phyloP scores from a whole-genome alignment of 139 green algal genomes.

The Tetradesmus obliquus region DNA sequence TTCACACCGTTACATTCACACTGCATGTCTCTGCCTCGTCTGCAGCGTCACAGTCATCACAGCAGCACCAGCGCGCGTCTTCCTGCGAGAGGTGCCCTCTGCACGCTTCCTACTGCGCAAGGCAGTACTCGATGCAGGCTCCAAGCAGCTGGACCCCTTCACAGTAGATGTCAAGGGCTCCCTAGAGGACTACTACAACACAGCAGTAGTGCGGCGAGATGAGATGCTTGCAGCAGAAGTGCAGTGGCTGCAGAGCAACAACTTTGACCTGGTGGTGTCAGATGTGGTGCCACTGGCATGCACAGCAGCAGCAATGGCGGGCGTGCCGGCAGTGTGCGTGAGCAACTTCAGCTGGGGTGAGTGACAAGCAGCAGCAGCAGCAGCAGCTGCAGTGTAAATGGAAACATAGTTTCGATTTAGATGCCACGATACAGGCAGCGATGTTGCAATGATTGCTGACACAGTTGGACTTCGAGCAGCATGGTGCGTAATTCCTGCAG shows the following conservation, averaged over 20 bases:
- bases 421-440: no score
- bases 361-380: background rate
- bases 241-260: slow-evolving; percentile 60
- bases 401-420: background rate
- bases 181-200: slow-evolving; percentile 60
- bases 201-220: slow-evolving; percentile 45
- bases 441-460: background rate
- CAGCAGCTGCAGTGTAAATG: background rate
- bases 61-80: slow-evolving; percentile 27
- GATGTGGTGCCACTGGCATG: slow-evolving; percentile 78
- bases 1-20: no score
- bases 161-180: slow-evolving; percentile 70
- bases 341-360: slow-evolving; percentile 80
- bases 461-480: background rate
- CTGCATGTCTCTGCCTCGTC: background rate
- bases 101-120: slow-evolving; percentile 50
- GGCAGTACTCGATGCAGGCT: slow-evolving; percentile 66
- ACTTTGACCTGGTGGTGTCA: slow-evolving; percentile 63
- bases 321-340: slow-evolving; percentile 68
- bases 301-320: slow-evolving; percentile 62
- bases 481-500: no score
- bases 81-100: slow-evolving; percentile 45
- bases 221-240: slow-evolving; percentile 60
- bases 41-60: background rate
- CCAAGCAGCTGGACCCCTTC: slow-evolving; percentile 76